Conservation (phyloP, 2,329 filamentous ascomycete genomes). For the Xylariales sp. region DNA sequence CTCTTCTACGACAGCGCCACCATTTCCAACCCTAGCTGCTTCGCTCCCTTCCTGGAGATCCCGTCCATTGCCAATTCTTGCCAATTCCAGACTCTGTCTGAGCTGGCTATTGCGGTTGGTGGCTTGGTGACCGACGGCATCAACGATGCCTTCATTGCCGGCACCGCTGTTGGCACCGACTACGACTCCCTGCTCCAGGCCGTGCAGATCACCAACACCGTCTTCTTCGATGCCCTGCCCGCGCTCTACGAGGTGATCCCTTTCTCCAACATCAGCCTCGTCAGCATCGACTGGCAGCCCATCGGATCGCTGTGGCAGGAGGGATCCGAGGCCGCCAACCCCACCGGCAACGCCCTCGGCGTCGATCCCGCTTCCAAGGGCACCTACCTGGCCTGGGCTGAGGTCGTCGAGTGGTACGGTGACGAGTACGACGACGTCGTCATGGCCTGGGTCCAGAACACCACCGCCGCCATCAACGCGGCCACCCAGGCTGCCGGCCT, state of each 20-base stretch:
- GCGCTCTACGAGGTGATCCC: slow-evolving; percentile 14
- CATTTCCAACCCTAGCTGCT: slow-evolving; percentile 23
- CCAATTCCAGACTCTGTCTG: slow-evolving; percentile 28
- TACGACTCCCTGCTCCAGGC: slow-evolving; percentile 14
- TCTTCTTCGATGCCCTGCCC: slow-evolving; percentile 16
- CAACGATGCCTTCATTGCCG: slow-evolving; percentile 31
- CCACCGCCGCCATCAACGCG: slow-evolving; percentile 15
- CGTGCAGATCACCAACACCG: slow-evolving; percentile 15
- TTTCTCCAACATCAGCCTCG: slow-evolving; percentile 11
- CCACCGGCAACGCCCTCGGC: slow-evolving; percentile 28
- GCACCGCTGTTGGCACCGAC: slow-evolving; percentile 22
- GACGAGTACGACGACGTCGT: slow-evolving; percentile 21
- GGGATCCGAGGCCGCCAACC: slow-evolving; percentile 19
- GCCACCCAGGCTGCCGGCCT: slow-evolving; percentile 25
- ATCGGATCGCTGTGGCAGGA: slow-evolving; percentile 24
- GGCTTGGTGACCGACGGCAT: slow-evolving; percentile 26
- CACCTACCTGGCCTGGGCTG: slow-evolving; percentile 18
- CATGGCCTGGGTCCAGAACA: slow-evolving; percentile 12
- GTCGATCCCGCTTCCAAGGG: slow-evolving; percentile 25
- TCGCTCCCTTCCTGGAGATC: slow-evolving; percentile 30
- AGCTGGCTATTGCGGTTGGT: slow-evolving; percentile 26
- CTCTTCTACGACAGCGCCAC: slow-evolving; percentile 31
- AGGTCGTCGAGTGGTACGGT: slow-evolving; percentile 19
- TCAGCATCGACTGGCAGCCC: slow-evolving; percentile 25
- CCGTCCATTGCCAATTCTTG: slow-evolving; percentile 26